These are phyloP conservation scores for Leishmania martiniquensis DNA, from an alignment of 208 protist genomes.

Conservation along the genomic window DNA sequence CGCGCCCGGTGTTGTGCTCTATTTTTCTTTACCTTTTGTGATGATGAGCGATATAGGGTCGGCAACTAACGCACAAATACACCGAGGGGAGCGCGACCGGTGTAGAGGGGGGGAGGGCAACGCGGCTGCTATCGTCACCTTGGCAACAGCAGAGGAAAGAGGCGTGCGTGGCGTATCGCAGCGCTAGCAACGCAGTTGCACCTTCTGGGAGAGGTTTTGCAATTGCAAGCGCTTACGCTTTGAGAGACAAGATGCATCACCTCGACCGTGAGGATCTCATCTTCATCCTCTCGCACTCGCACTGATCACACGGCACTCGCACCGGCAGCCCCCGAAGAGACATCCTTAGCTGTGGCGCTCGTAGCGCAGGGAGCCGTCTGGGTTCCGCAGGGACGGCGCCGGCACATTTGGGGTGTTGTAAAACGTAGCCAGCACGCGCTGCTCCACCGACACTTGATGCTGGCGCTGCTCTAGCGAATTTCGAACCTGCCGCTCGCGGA, in stretches of 20 bases:
- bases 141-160: not conserved
- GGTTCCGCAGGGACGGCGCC: constrained; percentile 54
- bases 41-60: not conserved
- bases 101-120: not conserved
- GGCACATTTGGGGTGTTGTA: constrained; percentile 63
- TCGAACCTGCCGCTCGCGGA: constrained; percentile 68
- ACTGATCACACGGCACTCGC: not conserved
- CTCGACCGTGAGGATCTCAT: not conserved
- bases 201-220: not conserved
- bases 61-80: not conserved
- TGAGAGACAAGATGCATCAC: not conserved
- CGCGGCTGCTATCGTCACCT: too few species aligned
- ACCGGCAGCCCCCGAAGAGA: not conserved
- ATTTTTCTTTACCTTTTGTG: not conserved
- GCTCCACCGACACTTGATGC: constrained; percentile 65
- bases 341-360: constrained; percentile 7
- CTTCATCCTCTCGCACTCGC: not conserved
- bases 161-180: not conserved
- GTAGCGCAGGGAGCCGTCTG: constrained; percentile 35
- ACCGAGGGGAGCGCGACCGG: not conserved
- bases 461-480: constrained; percentile 51
- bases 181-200: not conserved
- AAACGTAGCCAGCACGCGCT: constrained; percentile 81
- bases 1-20: not conserved
- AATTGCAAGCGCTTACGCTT: not conserved